These are phyloP conservation scores for Aquilaria malaccensis DNA, from an alignment of 345 rosid species.

Conservation along the genomic window DNA sequence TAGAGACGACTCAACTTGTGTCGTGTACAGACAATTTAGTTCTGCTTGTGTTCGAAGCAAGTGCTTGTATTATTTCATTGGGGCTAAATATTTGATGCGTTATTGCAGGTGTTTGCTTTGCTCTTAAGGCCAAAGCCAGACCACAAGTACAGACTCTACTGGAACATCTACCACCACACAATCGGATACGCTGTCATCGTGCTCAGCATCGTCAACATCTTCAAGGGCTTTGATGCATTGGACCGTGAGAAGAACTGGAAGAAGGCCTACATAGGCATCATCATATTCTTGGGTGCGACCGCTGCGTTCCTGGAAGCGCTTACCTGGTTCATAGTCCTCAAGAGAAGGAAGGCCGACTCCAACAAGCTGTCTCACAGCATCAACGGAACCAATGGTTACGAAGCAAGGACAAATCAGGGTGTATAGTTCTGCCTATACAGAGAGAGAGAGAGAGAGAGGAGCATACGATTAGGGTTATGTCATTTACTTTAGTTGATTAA, in stretches of 20 bases:
- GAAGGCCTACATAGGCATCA: constrained; percentile 40
- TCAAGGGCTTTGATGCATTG: constrained; percentile 61
- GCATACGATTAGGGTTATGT: too few relatives aligned
- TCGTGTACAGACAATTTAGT: too few relatives aligned
- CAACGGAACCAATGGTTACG: constrained; percentile 35
- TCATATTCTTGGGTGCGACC: constrained; percentile 44
- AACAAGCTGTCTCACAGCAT: constrained; percentile 24
- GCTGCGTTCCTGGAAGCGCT: constrained; percentile 49
- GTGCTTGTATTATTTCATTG: neutral
- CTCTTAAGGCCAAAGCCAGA: constrained; percentile 85
- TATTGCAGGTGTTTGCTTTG: constrained; percentile 52
- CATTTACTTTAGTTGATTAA: too few relatives aligned
- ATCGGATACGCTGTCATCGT: constrained; percentile 61
- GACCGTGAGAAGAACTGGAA: constrained; percentile 53
- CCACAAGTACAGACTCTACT: constrained; percentile 70
- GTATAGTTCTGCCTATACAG: constrained; percentile 18
- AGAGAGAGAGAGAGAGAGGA: too few relatives aligned
- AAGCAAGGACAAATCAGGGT: constrained; percentile 19
- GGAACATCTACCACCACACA: constrained; percentile 86
- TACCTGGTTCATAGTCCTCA: constrained; percentile 70
- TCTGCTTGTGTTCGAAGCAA: neutral
- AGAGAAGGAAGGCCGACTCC: constrained; percentile 35
- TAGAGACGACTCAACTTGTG: neutral
- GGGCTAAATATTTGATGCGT: neutral
- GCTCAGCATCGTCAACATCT: constrained; percentile 57